Base-by-base conservation (phyloP, 306 rosid genomes). In the Bauhinia variegata region DNA sequence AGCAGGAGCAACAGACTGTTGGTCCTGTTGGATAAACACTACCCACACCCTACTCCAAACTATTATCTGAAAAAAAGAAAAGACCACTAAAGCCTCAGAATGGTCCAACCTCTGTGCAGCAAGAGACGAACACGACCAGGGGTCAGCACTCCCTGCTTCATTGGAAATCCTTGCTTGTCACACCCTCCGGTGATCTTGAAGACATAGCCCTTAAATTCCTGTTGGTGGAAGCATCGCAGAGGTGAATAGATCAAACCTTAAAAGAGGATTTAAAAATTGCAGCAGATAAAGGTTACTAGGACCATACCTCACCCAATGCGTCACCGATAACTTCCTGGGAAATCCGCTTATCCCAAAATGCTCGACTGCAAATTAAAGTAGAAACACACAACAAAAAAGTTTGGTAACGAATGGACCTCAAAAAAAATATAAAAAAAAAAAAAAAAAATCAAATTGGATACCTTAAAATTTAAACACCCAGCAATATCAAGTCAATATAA, bases 91-190 rank as follows among this genome's bases (percentile, higher is more conserved):
- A n/a, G n/a, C n/a, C n/a, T n/a, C n/a, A n/a, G n/a, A n/a, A n/a
- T n/a, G n/a, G 30, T 11, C 59, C 36, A 17, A 77, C 81, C 81
- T 64, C 81, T 49, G 9, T 77, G 73, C 6, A 77, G 81, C 77
- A 77, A 70, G 63, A 77, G 81, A 1, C 73, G 36, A 17, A 77
- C 76, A 64, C 81, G 73, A 1, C 77, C 77, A 70, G 81, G 81
- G 65, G 81, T 77, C 73, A 77, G 46, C 73, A 77, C 77, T 37
- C 81, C 80, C 68, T 77, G 77, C 73, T 77, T 77, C 81, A 77
- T 77, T 11, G 81, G 77, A 63, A 77, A 77, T 8, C 81, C 77
- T 70, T 77, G 81, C 33, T 70, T 77, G 73, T 77, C 81, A 57
- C 73, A 76, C 5, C 81, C 81, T 17, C 76, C 72, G 11, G 81